A percentile compares a stretch with the other conserved stretches of the same genome.
phyloP scores from a whole-genome alignment of 2,329 filamentous ascomycete species.

The Nannizziopsis arthrosporioides region DNA sequence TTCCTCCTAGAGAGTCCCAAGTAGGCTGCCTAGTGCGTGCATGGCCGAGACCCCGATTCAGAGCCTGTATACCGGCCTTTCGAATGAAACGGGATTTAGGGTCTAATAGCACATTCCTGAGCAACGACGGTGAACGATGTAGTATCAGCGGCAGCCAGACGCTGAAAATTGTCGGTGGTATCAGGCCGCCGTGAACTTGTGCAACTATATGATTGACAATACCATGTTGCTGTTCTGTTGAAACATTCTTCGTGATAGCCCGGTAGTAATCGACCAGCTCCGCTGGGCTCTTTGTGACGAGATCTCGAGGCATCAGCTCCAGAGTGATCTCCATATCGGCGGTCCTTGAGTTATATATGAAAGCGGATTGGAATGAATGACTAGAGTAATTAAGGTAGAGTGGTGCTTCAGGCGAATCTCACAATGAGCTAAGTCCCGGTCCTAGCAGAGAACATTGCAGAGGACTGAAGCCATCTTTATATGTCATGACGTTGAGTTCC shows the following conservation, averaged over 20 bases:
- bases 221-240: background rate
- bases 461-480: background rate
- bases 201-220: background rate
- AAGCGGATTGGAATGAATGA: background rate
- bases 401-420: no score
- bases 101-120: slow-evolving; percentile 4
- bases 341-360: background rate
- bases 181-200: slow-evolving; percentile 3
- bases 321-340: background rate
- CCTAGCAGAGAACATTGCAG: no score
- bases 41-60: background rate
- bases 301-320: background rate
- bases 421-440: no score
- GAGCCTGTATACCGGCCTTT: background rate
- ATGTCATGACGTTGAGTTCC: no score
- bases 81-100: slow-evolving; percentile 4
- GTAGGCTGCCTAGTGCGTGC: background rate
- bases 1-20: slow-evolving; percentile 9
- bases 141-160: slow-evolving; percentile 9
- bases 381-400: no score
- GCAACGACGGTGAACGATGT: slow-evolving; percentile 3
- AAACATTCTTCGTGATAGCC: background rate
- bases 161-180: slow-evolving; percentile 6
- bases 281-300: background rate
- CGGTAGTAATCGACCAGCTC: slow-evolving; percentile 1